phyloP scores from a whole-genome alignment of 2,329 filamentous ascomycete species.

The Cercospora canescens region DNA sequence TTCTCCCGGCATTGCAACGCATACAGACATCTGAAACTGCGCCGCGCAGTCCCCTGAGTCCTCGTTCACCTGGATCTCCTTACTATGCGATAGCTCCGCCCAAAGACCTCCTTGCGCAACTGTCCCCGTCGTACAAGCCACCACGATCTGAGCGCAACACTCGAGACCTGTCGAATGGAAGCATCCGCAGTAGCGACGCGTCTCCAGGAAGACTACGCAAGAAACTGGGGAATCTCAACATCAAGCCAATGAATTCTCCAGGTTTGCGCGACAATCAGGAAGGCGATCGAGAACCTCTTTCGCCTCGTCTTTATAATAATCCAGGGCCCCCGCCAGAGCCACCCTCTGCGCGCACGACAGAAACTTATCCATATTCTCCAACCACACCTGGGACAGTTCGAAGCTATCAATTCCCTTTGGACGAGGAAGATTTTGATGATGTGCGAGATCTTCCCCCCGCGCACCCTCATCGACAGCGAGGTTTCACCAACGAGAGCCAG shows the following conservation, averaged over 20 bases:
- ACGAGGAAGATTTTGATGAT: conserved; percentile 26
- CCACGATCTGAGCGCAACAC: neutral
- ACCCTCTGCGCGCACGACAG: conserved; percentile 38
- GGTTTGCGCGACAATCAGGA: conserved; percentile 39
- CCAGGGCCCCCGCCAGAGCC: conserved; percentile 57
- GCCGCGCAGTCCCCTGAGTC: conserved; percentile 39
- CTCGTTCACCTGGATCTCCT: conserved; percentile 35
- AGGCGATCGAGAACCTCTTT: conserved; percentile 54
- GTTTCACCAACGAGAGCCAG: neutral
- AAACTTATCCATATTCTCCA: conserved; percentile 30
- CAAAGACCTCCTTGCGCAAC: conserved; percentile 3
- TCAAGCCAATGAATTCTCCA: conserved; percentile 57
- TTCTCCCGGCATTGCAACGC: conserved; percentile 3
- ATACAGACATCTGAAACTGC: conserved; percentile 29
- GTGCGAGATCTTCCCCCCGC: conserved; percentile 29
- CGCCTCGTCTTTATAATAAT: conserved; percentile 55
- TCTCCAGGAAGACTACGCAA: neutral
- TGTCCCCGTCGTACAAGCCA: conserved; percentile 15
- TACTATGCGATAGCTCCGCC: conserved; percentile 39
- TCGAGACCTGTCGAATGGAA: neutral
- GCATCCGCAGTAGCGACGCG: neutral
- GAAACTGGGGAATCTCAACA: conserved; percentile 43
- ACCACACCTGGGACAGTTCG: conserved; percentile 34
- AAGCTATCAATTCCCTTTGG: conserved; percentile 23
- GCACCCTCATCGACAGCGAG: conserved; percentile 26